Evolutionary conservation across 2,329 filamentous ascomycete species (phyloP), one percentile per base, ranked within the genome.

Genomic region (Sclerotinia borealis): DNA sequence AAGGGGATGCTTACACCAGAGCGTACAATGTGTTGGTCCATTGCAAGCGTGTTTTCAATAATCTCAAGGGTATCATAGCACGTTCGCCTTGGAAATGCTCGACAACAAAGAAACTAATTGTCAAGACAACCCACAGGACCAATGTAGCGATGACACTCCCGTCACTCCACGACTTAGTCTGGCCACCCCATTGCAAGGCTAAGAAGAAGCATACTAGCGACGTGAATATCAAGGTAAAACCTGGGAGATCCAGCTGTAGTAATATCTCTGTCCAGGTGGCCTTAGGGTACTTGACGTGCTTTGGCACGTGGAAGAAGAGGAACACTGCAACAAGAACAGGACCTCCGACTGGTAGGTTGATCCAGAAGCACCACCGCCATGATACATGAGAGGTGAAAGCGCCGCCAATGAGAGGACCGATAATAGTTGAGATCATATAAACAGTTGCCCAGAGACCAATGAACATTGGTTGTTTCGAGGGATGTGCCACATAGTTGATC

Each of bases 101-200:
- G 8, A 73, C 67, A 19, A 68, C 51, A 25, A 67, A 66, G 67
- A 78, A 79, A n/a, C 65, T 67, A n/a, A 70, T 49, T 2, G 73
- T 54, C 22, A 72, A 51, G 13, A 67, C 13, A 10, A 17, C 51
- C 50, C 54, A 67, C 27, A 75, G 74, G 43, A 78, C 74, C 45
- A 79, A 69, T 4, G 78, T 73, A 6, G 75, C 76, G 49, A 79
- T 72, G 55, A 79, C 73, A 11, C 68, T 60, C 39, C 72, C 72
- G 0, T 72, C 75, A 61, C 74, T 73, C 79, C 79, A 81, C 22
- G 74, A 61, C 55, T 79, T 72, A 0, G 73, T 74, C 11, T 72
- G 68, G 10, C 79, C 79, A 59, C 77, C 79, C 68, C 77, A 80
- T 68, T 80, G 77, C 2, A 81, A 71, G 43, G 77, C 79, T 5